phyloP scores from a whole-genome alignment of 345 rosid species.

The Boechera divaricarpa region DNA sequence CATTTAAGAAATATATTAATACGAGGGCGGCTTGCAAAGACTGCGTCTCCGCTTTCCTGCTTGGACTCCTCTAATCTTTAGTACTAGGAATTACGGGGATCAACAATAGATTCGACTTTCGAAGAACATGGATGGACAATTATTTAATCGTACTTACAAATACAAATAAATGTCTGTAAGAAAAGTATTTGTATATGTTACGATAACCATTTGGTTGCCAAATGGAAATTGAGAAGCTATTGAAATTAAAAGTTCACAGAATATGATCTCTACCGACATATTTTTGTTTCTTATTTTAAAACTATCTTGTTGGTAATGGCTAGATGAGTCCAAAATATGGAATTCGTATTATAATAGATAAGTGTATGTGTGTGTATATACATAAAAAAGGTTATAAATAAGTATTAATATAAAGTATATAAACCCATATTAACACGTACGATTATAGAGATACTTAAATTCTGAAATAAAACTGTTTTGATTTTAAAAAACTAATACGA shows the following conservation, averaged over 20 bases:
- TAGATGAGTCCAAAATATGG: no score
- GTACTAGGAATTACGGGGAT: not conserved
- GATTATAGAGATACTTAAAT: not conserved
- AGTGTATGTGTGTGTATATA: not conserved
- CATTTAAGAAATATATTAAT: not conserved
- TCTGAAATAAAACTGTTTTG: not conserved
- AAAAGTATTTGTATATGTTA: not conserved
- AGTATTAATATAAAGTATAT: no score
- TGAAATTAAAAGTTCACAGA: no score
- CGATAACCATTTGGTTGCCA: no score
- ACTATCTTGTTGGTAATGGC: no score
- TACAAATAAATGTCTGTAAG: not conserved
- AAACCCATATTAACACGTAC: not conserved
- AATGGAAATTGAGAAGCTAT: no score
- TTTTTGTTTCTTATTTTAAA: no score
- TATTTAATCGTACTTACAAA: not conserved
- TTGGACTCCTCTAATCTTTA: conserved; percentile 3
- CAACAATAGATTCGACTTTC: not conserved
- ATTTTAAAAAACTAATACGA: not conserved
- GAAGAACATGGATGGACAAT: not conserved
- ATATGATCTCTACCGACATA: no score
- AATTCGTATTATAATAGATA: not conserved
- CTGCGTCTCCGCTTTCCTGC: conserved; percentile 1
- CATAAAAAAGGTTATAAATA: no score
- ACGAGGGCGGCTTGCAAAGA: not conserved